These are phyloP conservation scores for Hyphopichia pseudoburtonii DNA, from an alignment of 1,139 yeast genomes.

Conservation along the genomic window DNA sequence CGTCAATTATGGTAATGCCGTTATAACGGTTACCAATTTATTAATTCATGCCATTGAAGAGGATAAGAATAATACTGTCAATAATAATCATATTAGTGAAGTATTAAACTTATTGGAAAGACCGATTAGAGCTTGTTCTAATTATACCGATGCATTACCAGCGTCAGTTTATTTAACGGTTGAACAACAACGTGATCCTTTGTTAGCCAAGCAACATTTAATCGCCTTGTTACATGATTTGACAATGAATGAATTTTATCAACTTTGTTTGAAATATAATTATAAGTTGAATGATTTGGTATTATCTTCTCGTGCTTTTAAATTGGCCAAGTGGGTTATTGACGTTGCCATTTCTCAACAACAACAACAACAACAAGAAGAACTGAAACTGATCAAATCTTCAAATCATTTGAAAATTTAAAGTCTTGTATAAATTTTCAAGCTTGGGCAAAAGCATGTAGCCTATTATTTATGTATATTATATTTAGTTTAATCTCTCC, in stretches of 20 bases:
- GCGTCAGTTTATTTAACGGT: conserved; percentile 47
- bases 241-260: conserved; percentile 61
- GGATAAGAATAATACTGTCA: conserved; percentile 56
- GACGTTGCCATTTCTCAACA: conserved; percentile 63
- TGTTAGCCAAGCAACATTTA: conserved; percentile 32
- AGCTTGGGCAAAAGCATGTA: too few species aligned
- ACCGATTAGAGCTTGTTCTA: conserved; percentile 47
- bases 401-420: background rate
- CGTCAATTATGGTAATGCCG: conserved; percentile 59
- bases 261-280: conserved; percentile 62
- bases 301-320: conserved; percentile 60
- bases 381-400: background rate
- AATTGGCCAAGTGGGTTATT: conserved; percentile 69
- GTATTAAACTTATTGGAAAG: conserved; percentile 58
- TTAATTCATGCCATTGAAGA: conserved; percentile 63
- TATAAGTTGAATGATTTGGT: conserved; percentile 62
- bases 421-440: too few species aligned
- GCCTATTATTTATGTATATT: too few species aligned
- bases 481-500: too few species aligned
- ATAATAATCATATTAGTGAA: conserved; percentile 54
- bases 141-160: conserved; percentile 39
- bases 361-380: conserved; percentile 17
- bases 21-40: conserved; percentile 59
- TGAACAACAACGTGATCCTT: conserved; percentile 18
- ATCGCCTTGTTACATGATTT: conserved; percentile 61